Evolutionary conservation across 1,139 yeast species (phyloP).

Genomic region (Candida pseudoviswanathii): DNA sequence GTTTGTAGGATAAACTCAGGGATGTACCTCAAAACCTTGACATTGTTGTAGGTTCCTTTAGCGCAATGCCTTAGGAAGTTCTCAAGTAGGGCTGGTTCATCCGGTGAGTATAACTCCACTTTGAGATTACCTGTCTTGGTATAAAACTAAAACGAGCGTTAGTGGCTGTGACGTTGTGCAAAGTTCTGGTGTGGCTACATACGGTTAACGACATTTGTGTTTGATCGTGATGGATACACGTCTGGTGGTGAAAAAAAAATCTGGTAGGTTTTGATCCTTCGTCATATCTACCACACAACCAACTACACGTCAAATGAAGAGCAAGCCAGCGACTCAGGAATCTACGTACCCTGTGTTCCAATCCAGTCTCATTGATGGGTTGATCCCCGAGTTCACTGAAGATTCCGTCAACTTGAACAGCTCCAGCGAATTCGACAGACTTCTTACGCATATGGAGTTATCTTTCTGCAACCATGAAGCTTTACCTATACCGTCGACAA

Average conservation of each 20-base stretch:
- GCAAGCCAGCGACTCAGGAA: neutral
- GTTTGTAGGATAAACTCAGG: slow-evolving; percentile 50
- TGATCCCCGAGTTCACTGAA: slow-evolving; percentile 26
- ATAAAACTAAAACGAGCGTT: slow-evolving; percentile 16
- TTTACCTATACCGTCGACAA: slow-evolving; percentile 24
- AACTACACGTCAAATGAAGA: neutral
- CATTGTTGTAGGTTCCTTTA: slow-evolving; percentile 40
- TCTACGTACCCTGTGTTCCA: slow-evolving; percentile 15
- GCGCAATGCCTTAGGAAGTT: slow-evolving; percentile 49
- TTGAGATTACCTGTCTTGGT: slow-evolving; percentile 25
- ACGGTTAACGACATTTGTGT: slow-evolving; percentile 21
- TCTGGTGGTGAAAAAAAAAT: no score
- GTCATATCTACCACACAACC: no score
- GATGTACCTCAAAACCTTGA: slow-evolving; percentile 43
- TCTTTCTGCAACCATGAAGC: slow-evolving; percentile 16
- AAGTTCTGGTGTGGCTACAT: slow-evolving; percentile 6
- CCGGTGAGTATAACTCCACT: slow-evolving; percentile 18
- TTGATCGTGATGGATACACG: no score
- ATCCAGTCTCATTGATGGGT: slow-evolving; percentile 24
- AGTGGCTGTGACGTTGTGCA: neutral
- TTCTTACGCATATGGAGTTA: slow-evolving; percentile 29
- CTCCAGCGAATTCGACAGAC: slow-evolving; percentile 31
- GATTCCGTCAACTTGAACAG: slow-evolving; percentile 20
- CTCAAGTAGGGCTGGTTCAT: slow-evolving; percentile 17
- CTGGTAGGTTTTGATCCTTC: no score